Percentiles rank a stretch among this genome's conserved stretches.
These are phyloP conservation scores for Eragrostis tef DNA, from an alignment of 202 grass and related monocot species.

Conservation along the genomic window DNA sequence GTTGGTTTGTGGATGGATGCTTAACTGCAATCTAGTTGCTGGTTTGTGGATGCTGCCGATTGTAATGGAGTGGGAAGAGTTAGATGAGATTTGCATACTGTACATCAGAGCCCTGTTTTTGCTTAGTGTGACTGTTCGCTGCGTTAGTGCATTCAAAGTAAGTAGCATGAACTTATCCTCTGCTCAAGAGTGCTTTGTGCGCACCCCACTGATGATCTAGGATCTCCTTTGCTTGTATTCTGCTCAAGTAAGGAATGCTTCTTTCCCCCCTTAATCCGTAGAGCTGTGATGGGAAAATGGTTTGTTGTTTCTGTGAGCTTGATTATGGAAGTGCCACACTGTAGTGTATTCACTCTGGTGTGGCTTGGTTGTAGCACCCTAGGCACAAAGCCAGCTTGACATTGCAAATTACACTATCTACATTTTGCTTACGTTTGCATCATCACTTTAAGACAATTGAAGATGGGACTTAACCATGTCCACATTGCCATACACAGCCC, in stretches of 20 bases:
- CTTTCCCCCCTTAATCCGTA: not conserved
- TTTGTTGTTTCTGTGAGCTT: not conserved
- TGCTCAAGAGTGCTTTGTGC: not conserved
- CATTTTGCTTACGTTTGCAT: not conserved
- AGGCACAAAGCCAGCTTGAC: not conserved
- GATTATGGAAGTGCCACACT: not conserved
- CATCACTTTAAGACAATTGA: not conserved
- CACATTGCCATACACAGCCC: not conserved
- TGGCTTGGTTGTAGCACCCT: not conserved
- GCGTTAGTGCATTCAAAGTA: not conserved
- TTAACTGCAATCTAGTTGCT: not conserved
- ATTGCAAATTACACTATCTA: not conserved
- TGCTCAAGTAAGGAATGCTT: not conserved
- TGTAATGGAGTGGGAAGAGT: not conserved
- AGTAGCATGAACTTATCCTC: slow-evolving; percentile 3
- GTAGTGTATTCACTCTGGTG: not conserved
- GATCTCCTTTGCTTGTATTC: not conserved
- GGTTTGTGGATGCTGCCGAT: slow-evolving; percentile 1
- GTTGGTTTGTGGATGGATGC: not conserved
- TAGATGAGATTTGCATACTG: not conserved
- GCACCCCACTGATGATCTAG: not conserved
- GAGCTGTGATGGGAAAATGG: not conserved
- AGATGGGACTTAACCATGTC: not conserved
- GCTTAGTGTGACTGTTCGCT: not conserved
- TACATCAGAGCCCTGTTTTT: not conserved